Evolutionary conservation across 2,329 filamentous ascomycete species (phyloP).

Genomic region (Fusarium fracticaudum): DNA sequence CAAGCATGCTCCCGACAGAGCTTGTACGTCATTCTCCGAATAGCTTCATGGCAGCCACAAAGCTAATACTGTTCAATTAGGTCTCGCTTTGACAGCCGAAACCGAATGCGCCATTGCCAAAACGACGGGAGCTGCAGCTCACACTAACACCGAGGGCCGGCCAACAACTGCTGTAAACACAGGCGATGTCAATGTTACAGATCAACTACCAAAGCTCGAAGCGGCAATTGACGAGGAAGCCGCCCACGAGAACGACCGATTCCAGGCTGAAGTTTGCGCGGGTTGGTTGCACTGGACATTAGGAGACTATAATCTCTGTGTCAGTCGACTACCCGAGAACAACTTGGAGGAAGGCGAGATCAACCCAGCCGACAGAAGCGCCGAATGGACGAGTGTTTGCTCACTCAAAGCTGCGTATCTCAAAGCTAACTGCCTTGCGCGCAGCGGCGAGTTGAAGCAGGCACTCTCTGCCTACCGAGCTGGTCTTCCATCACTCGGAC

Average conservation of each 20-base stretch:
- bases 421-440: conserved; percentile 71
- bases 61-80: conserved; percentile 52
- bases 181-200: conserved; percentile 57
- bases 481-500: conserved; percentile 70
- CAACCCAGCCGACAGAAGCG: conserved; percentile 62
- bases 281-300: conserved; percentile 87
- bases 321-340: conserved; percentile 68
- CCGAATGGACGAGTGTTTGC: conserved; percentile 85
- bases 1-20: conserved; percentile 88
- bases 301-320: conserved; percentile 70
- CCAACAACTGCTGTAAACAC: conserved; percentile 54
- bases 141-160: conserved; percentile 41
- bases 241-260: conserved; percentile 64
- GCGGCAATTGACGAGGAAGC: conserved; percentile 68
- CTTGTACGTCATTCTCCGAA: conserved; percentile 68
- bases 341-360: conserved; percentile 63
- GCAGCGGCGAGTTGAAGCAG: conserved; percentile 60
- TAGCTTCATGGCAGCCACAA: neutral
- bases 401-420: conserved; percentile 82
- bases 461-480: conserved; percentile 74
- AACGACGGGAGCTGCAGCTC: conserved; percentile 50
- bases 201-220: conserved; percentile 61
- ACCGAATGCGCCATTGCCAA: conserved; percentile 73
- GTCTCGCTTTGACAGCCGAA: conserved; percentile 75
- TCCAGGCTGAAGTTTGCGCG: conserved; percentile 84